phyloP scores from a whole-genome alignment of 495 filamentous ascomycete genomes.

The Xylaria nigripes region DNA sequence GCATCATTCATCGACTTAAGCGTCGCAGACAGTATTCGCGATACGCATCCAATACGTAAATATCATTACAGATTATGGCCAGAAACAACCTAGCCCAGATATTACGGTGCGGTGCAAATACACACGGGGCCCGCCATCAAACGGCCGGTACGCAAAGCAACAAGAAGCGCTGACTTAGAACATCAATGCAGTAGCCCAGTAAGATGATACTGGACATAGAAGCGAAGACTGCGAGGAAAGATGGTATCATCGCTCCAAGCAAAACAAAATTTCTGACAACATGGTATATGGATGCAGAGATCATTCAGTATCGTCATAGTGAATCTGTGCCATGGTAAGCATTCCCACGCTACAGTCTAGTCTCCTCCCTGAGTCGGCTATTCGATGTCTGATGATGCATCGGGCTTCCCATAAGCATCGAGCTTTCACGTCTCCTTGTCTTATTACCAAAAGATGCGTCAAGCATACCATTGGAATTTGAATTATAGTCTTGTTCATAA shows the following conservation, averaged over 20 bases:
- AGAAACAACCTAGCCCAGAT: background rate
- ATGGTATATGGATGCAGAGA: slow-evolving; percentile 5
- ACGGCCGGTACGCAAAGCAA: background rate
- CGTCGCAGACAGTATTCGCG: too few relatives aligned
- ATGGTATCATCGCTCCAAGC: slow-evolving; percentile 8
- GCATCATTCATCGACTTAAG: too few relatives aligned
- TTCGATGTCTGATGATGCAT: slow-evolving; percentile 38
- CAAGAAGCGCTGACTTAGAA: slow-evolving; percentile 1
- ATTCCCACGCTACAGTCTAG: slow-evolving; percentile 20
- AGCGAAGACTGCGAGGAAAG: slow-evolving; percentile 1
- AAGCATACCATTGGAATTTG: slow-evolving; percentile 30
- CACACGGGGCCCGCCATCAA: background rate
- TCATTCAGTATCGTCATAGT: background rate
- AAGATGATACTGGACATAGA: background rate
- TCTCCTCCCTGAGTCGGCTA: slow-evolving; percentile 40
- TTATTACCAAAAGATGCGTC: slow-evolving; percentile 33
- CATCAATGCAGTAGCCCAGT: slow-evolving; percentile 2
- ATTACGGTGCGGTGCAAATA: background rate
- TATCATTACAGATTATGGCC: background rate
- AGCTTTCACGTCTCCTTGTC: slow-evolving; percentile 36
- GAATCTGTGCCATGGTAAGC: background rate
- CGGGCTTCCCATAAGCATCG: slow-evolving; percentile 39
- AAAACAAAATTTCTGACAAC: slow-evolving; percentile 9
- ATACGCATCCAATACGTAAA: background rate
- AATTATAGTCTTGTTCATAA: slow-evolving; percentile 25